Conservation (phyloP, 1,284 basidiomycete genomes). For the Athelia psychrophila region DNA sequence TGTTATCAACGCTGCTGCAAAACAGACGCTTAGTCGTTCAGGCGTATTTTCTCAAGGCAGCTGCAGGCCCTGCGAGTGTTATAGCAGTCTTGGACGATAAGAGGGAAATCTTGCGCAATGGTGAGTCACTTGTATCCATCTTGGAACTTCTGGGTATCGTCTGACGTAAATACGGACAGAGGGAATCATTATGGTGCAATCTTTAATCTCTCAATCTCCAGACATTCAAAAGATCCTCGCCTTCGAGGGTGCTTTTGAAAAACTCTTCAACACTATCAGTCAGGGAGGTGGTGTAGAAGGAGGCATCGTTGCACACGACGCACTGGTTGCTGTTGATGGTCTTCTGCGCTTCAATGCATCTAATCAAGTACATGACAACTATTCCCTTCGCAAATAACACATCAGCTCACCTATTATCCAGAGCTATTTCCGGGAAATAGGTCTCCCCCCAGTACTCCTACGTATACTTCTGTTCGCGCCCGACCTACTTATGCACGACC, state of each 20-base stretch:
- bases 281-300: constrained; percentile 92
- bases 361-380: constrained; percentile 71
- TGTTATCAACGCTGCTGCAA: constrained; percentile 76
- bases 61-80: constrained; percentile 71
- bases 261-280: constrained; percentile 86
- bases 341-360: constrained; percentile 92
- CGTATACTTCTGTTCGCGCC: constrained; percentile 87
- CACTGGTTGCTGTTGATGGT: constrained; percentile 81
- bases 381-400: not conserved
- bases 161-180: constrained; percentile 43
- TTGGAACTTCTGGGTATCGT: constrained; percentile 1
- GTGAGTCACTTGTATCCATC: constrained; percentile 39
- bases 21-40: constrained; percentile 83
- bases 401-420: constrained; percentile 29
- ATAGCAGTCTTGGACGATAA: constrained; percentile 78
- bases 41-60: constrained; percentile 83
- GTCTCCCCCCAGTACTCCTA: constrained; percentile 78
- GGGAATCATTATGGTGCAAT: constrained; percentile 81
- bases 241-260: constrained; percentile 97
- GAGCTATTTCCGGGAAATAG: constrained; percentile 97
- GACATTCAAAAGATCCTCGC: constrained; percentile 98
- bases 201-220: constrained; percentile 81
- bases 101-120: constrained; percentile 82
- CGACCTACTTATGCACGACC: constrained; percentile 57
- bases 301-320: constrained; percentile 85